phyloP scores from a whole-genome alignment of 108 stramenopile species.

The Nitzschia palea region DNA sequence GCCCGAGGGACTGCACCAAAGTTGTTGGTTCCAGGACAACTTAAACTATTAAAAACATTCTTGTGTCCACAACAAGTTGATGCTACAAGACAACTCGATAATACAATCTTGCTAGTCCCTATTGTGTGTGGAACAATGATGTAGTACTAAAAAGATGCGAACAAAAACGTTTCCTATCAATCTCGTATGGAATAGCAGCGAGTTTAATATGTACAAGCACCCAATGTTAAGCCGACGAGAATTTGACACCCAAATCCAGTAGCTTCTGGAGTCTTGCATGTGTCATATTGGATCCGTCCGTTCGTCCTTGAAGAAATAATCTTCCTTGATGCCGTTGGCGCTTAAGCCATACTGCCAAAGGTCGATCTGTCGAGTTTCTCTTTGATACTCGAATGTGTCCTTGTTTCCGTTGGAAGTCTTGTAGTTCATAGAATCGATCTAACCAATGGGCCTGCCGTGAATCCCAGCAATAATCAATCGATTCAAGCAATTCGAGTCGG shows the following conservation, averaged over 20 bases:
- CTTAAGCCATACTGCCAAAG: constrained; percentile 36
- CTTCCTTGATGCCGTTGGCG: constrained; percentile 33
- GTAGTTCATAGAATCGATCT: constrained; percentile 27
- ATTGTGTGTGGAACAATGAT: too few relatives aligned
- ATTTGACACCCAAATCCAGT: constrained; percentile 7
- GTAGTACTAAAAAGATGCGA: too few relatives aligned
- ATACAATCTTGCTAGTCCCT: too few relatives aligned
- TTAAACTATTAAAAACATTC: too few relatives aligned
- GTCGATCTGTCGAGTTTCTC: not conserved
- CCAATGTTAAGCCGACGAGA: too few relatives aligned
- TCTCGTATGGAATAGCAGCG: too few relatives aligned
- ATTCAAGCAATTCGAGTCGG: constrained; percentile 39
- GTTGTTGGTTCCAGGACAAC: too few relatives aligned
- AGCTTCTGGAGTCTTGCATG: not conserved
- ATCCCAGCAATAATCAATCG: constrained; percentile 57
- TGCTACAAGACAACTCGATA: too few relatives aligned
- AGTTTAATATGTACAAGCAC: too few relatives aligned
- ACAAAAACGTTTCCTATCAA: too few relatives aligned
- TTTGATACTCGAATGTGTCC: constrained; percentile 40
- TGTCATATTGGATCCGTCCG: not conserved
- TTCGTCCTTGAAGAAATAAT: not conserved
- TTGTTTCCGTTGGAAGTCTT: constrained; percentile 14
- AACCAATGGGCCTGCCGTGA: constrained; percentile 13
- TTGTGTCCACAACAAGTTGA: too few relatives aligned
- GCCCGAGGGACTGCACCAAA: too few relatives aligned